Evolutionary conservation across 2,329 filamentous ascomycete species (phyloP), one percentile per base, ranked within the genome.

Genomic region (Dothideomycetes sp.): DNA sequence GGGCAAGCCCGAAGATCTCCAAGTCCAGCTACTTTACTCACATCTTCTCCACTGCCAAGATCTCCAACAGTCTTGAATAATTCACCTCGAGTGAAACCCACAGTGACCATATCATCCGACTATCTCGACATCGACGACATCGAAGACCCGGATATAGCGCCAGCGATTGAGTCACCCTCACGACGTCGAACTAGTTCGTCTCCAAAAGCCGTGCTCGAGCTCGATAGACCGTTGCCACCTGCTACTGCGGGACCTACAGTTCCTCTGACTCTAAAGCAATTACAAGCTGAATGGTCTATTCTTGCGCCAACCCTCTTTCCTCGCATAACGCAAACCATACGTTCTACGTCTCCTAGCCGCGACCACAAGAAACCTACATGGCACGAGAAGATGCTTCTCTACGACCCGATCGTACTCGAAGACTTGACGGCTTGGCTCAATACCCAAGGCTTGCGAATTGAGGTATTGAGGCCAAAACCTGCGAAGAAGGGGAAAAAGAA

Each of bases 301-400:
- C 48, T 65, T 20, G 54, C 61, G 32, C 46, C 55, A 1, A 50
- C 53, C 4, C 49, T 77, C n/a, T 69, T 66, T 45, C 51, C 55
- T 1, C 56, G 60, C 23, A 74, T 78, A 37, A 70, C 68, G 5
- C 51, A 58, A 9, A 64, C 67, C 3, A 59, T 79, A 24, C 67
- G 62, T 25, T 54, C 57, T 5, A 62, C 68, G 19, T 54, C 63
- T 13, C 63, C 60, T 4, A 60, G 60, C 2, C 61, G 58, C 7
- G 56, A 70, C 43, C 55, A 58, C 5, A 57, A 53, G 5, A 54
- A 57, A 3, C 70, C 69, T 3, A 86, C 76, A 2, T 96, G 88
- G 84, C 72, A 93, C 51, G 86, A 96, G 61, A 93, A 87, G 63
- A 95, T 98, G 33, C 68, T 96, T 5, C 76, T 96, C 57, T 96